Percentiles rank a stretch among this genome's conserved stretches.
phyloP scores from a whole-genome alignment of 805 yeast genomes.

The Yarrowia alimentaria region DNA sequence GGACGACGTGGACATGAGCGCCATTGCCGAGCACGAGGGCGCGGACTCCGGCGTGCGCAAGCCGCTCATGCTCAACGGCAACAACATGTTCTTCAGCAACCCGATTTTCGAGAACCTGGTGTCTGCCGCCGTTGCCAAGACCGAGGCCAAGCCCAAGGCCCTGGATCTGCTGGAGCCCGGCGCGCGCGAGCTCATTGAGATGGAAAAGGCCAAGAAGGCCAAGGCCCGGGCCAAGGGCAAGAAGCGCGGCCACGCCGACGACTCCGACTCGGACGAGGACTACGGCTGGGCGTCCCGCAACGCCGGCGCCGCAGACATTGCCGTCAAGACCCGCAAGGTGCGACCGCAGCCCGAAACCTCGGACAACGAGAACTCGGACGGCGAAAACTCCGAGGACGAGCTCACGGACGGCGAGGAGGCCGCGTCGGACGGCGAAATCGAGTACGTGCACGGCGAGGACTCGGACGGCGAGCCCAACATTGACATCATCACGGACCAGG shows the following conservation, averaged over 20 bases:
- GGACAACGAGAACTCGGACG: too few relatives aligned
- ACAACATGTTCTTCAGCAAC: constrained; percentile 22
- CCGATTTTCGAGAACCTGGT: constrained; percentile 26
- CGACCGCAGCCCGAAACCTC: too few relatives aligned
- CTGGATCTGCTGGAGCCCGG: constrained; percentile 15
- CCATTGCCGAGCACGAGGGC: not conserved
- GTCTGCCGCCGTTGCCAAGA: constrained; percentile 11
- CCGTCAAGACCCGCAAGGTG: too few relatives aligned
- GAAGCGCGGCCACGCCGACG: not conserved
- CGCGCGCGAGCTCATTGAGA: constrained; percentile 22
- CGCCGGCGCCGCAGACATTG: too few relatives aligned
- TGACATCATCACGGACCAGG: constrained; percentile 88
- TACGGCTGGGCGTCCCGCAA: too few relatives aligned
- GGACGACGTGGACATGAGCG: constrained; percentile 29
- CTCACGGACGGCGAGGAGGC: too few relatives aligned
- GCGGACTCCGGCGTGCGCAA: not conserved
- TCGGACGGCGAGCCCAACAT: constrained; percentile 48
- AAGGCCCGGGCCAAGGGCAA: constrained; percentile 10
- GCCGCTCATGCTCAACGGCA: not conserved
- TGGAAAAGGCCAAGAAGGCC: constrained; percentile 18
- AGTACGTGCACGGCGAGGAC: constrained; percentile 38
- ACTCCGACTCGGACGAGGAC: constrained; percentile 36
- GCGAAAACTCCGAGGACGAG: too few relatives aligned
- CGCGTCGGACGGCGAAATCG: too few relatives aligned
- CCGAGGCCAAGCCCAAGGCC: constrained; percentile 26